Conservation (phyloP, 2,329 filamentous ascomycete species). For the Coniella vitis region DNA sequence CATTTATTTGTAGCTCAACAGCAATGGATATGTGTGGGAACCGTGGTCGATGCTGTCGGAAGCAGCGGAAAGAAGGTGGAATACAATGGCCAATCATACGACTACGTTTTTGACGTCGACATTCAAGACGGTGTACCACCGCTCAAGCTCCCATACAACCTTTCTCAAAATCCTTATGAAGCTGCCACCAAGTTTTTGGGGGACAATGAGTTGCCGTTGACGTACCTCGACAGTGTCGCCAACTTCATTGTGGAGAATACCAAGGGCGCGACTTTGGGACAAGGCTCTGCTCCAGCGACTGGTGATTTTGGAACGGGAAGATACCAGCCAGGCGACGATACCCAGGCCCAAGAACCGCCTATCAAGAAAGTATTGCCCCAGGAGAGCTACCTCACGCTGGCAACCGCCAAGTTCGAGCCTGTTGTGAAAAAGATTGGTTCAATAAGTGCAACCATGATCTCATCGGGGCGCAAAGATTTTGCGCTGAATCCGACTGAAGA, state of each 20-base stretch:
- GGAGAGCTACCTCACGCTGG: slow-evolving; percentile 70
- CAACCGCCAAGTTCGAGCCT: slow-evolving; percentile 62
- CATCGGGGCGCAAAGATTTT: slow-evolving; percentile 63
- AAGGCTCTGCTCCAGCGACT: slow-evolving; percentile 39
- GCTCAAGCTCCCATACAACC: slow-evolving; percentile 88
- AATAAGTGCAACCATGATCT: slow-evolving; percentile 66
- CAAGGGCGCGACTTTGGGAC: slow-evolving; percentile 75
- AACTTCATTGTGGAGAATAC: slow-evolving; percentile 91
- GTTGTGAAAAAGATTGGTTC: slow-evolving; percentile 72
- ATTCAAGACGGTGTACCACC: slow-evolving; percentile 92
- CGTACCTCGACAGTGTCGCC: slow-evolving; percentile 84
- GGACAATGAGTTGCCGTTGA: slow-evolving; percentile 79
- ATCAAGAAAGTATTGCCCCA: slow-evolving; percentile 64
- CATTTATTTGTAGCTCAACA: slow-evolving; percentile 40
- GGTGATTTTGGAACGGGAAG: slow-evolving; percentile 72
- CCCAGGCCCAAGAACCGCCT: slow-evolving; percentile 27
- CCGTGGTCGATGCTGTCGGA: slow-evolving; percentile 81
- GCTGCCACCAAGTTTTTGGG: slow-evolving; percentile 84
- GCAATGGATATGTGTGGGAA: slow-evolving; percentile 86
- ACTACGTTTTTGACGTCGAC: slow-evolving; percentile 94
- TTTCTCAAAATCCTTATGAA: slow-evolving; percentile 88
- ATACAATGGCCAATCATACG: slow-evolving; percentile 81
- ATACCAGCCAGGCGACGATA: slow-evolving; percentile 66
- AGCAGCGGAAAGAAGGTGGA: slow-evolving; percentile 73
- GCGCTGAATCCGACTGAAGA: slow-evolving; percentile 70